Evolutionary conservation across 2,329 filamentous ascomycete genomes (phyloP), one percentile per base, ranked within the genome.

Genomic region (Aspergillus spinulosporus): DNA sequence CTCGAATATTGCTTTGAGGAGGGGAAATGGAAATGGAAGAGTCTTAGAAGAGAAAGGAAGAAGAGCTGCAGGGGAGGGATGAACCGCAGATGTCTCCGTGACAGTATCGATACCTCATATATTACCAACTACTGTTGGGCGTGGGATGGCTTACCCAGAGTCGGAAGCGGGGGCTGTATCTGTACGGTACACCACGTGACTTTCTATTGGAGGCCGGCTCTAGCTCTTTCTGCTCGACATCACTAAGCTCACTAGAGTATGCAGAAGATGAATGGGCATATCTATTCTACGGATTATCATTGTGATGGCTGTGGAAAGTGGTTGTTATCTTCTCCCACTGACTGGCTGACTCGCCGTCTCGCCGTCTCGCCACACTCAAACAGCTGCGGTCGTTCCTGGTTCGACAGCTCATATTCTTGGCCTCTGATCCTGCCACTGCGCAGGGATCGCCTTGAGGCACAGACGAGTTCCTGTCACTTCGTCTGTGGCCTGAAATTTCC

Each of bases 151-250:
- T 37, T 26, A 29, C 36, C 15, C 8, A 15, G 7, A 34, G 8
- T 6, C 28, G 7, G 37, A 8, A 12, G 40, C 46, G 48, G 57
- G 43, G 57, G 15, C 39, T 37, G 59, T 59, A 56, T 52, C 40
- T 6, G 60, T 61, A 61, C 42, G 34, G 14, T 21, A 21, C 21
- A 21, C 21, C 59, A 62, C 60, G 60, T 62, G 60, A 62, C 34
- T 32, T 44, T 34, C 15, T 21, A 21, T 21, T 21, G 12, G 12
- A 29, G 12, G 44, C 34, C 31, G 31, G 31, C n/a, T 8, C 34
- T 21, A 21, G 21, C 21, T 21, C 34, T 37, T 12, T 11, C 34
- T 37, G 34, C 11, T 37, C n/a, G 34, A 37, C 34, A 37, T 37
- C 34, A 37, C n/a, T 12, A 37, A 37, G 21, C 21, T 21, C 21